A percentile compares a stretch with the other conserved stretches of the same genome.
Conservation (phyloP, 768 basidiomycete genomes). For the Boletus speciosus region DNA sequence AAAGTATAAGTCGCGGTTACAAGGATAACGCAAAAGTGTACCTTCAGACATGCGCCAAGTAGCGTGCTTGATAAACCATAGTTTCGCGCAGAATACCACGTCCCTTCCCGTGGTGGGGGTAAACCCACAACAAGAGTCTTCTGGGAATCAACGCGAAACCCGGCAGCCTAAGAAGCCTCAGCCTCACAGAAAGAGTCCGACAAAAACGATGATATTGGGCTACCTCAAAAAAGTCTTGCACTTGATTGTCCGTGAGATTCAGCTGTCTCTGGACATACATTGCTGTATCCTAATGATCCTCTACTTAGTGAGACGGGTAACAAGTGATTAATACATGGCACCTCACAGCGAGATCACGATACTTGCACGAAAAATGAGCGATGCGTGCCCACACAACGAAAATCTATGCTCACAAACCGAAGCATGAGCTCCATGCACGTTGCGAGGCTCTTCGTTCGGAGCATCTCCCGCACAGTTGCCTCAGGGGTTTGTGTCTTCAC, state of each 20-base stretch:
- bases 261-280: constrained; percentile 43
- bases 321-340: neutral
- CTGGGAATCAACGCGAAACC: constrained; percentile 39
- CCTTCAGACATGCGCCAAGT: constrained; percentile 35
- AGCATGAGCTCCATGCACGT: constrained; percentile 35
- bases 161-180: constrained; percentile 32
- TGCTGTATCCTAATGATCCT: constrained; percentile 37
- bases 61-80: constrained; percentile 44
- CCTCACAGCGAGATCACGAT: constrained; percentile 39
- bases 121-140: constrained; percentile 44
- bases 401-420: constrained; percentile 28
- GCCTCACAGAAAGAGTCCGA: neutral
- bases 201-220: neutral
- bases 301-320: neutral
- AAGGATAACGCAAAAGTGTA: constrained; percentile 11
- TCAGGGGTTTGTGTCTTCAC: constrained; percentile 44
- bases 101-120: constrained; percentile 37
- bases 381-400: neutral
- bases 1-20: neutral
- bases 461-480: constrained; percentile 34
- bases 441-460: constrained; percentile 37
- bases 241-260: constrained; percentile 34
- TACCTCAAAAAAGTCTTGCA: constrained; percentile 49
- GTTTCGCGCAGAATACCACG: constrained; percentile 37
- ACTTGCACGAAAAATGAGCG: constrained; percentile 27